These are phyloP conservation scores for Aspergillus cejpii DNA, from an alignment of 2,329 filamentous ascomycete species.

Conservation along the genomic window DNA sequence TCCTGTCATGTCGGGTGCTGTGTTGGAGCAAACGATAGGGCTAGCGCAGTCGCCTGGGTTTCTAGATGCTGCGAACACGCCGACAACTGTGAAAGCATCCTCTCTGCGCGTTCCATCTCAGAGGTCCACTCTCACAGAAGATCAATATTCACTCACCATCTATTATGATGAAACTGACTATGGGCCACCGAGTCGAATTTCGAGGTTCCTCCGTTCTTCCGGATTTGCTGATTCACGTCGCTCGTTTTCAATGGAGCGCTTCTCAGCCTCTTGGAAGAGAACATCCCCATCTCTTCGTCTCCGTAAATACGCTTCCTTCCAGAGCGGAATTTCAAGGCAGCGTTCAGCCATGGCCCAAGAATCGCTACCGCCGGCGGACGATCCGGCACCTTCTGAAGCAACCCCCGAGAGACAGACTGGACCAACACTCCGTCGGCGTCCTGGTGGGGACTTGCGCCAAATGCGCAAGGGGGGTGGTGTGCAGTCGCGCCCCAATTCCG, in stretches of 20 bases:
- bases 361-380: constrained; percentile 12
- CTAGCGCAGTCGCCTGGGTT: constrained; percentile 15
- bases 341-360: constrained; percentile 24
- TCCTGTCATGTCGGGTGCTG: constrained; percentile 37
- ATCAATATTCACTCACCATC: constrained; percentile 26
- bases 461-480: constrained; percentile 60
- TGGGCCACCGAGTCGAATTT: constrained; percentile 8
- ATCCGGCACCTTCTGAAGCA: constrained; percentile 15
- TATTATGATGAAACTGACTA: constrained; percentile 23
- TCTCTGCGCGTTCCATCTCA: constrained; percentile 18
- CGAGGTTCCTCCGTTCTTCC: constrained; percentile 14
- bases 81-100: constrained; percentile 11
- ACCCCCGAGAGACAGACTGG: constrained; percentile 22
- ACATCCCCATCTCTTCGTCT: constrained; percentile 32
- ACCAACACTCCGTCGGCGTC: constrained; percentile 62
- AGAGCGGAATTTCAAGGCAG: constrained; percentile 37
- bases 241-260: constrained; percentile 26
- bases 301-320: constrained; percentile 43
- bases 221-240: constrained; percentile 17
- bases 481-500: constrained; percentile 38
- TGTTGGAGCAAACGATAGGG: constrained; percentile 13
- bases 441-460: constrained; percentile 67
- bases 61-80: constrained; percentile 9
- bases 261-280: constrained; percentile 20
- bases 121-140: constrained; percentile 19